These are phyloP conservation scores for Erucastrum elatum DNA, from an alignment of 345 rosid genomes.

Conservation along the genomic window DNA sequence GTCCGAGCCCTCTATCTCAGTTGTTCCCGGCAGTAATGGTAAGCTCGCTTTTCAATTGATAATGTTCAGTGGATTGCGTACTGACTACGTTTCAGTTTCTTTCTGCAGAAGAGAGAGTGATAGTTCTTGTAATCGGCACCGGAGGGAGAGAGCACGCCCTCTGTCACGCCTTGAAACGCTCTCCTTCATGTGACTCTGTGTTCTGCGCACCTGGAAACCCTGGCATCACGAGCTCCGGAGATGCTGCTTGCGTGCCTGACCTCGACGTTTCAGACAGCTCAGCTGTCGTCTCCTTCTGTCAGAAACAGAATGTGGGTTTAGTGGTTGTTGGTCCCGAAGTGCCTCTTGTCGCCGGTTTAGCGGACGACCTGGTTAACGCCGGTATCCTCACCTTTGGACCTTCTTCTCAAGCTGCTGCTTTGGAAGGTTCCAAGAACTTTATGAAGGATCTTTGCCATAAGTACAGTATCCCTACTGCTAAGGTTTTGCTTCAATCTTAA, in stretches of 20 bases:
- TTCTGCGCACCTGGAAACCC: constrained; percentile 94
- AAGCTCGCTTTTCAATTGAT: not conserved
- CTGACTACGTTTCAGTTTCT: not conserved
- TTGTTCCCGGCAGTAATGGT: constrained; percentile 28
- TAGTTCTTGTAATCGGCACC: constrained; percentile 83
- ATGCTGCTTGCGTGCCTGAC: constrained; percentile 79
- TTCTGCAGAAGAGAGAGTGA: constrained; percentile 57
- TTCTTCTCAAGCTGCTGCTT: constrained; percentile 91
- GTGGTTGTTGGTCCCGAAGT: constrained; percentile 96
- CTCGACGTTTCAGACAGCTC: constrained; percentile 64
- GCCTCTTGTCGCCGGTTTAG: constrained; percentile 88
- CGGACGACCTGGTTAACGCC: constrained; percentile 64
- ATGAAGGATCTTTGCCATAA: constrained; percentile 90
- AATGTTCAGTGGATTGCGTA: not conserved
- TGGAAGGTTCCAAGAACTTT: constrained; percentile 96
- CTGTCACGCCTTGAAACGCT: constrained; percentile 76
- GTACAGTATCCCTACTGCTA: constrained; percentile 87
- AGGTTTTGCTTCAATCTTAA: constrained; percentile 42
- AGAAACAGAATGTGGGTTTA: constrained; percentile 58
- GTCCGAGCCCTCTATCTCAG: constrained; percentile 37
- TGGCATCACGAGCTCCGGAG: constrained; percentile 76
- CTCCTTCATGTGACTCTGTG: constrained; percentile 69
- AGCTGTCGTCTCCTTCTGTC: constrained; percentile 75
- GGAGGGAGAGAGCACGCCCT: constrained; percentile 96
- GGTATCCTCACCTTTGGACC: constrained; percentile 89